Conservation (phyloP, 768 basidiomycete species). For the Paxillus ammoniavirescens region DNA sequence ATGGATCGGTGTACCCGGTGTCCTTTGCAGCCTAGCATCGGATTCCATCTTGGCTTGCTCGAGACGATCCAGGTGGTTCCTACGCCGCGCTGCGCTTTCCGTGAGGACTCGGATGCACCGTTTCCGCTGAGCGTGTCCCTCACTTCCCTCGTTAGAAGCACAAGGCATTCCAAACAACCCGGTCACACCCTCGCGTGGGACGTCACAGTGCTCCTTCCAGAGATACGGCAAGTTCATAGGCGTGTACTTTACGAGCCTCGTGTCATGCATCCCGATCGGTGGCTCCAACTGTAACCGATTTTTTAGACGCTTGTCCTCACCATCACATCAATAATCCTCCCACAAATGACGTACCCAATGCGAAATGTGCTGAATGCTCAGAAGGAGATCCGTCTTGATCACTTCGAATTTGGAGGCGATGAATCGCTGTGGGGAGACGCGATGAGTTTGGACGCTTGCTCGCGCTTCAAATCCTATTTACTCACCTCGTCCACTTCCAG, state of each 20-base stretch:
- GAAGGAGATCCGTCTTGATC: constrained; percentile 12
- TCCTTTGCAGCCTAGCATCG: background rate
- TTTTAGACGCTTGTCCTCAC: constrained; percentile 2
- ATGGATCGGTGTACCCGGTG: background rate
- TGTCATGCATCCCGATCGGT: constrained; percentile 14
- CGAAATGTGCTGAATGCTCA: constrained; percentile 12
- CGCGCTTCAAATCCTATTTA: background rate
- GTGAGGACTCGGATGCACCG: constrained; percentile 20
- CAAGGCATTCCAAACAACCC: background rate
- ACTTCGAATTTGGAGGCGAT: constrained; percentile 17
- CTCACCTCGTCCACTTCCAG: constrained; percentile 27
- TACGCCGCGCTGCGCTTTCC: constrained; percentile 20
- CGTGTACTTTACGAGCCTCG: constrained; percentile 15
- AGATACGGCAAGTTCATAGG: constrained; percentile 13
- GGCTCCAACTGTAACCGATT: constrained; percentile 7
- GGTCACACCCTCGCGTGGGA: background rate
- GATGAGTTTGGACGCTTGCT: background rate
- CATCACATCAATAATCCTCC: background rate
- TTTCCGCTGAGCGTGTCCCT: constrained; percentile 7
- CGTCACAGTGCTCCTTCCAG: constrained; percentile 14
- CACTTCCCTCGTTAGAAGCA: background rate
- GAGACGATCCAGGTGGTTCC: constrained; percentile 9
- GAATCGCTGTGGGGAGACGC: constrained; percentile 9
- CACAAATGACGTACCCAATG: constrained; percentile 13
- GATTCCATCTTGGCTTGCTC: background rate